Conservation (phyloP, 371 early-diverging fungal species). For the Rhizomucor miehei region DNA sequence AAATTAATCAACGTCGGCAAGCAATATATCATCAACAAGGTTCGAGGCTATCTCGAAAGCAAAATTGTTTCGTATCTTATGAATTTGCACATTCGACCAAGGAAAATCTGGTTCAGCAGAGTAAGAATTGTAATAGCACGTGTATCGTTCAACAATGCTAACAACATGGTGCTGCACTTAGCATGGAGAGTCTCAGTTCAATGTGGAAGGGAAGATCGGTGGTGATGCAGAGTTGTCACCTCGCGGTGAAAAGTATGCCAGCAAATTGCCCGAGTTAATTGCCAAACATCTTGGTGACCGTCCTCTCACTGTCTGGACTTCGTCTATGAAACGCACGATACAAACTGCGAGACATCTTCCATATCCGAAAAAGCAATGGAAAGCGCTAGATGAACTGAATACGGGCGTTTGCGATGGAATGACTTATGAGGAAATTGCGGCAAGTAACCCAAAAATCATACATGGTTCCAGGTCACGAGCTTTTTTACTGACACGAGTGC, state of each 20-base stretch:
- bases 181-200: slow-evolving; percentile 89
- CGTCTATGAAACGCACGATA: slow-evolving; percentile 87
- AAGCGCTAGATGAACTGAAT: slow-evolving; percentile 95
- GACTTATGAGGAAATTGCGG: slow-evolving; percentile 97
- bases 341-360: slow-evolving; percentile 79
- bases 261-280: slow-evolving; percentile 79
- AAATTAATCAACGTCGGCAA: slow-evolving; percentile 79
- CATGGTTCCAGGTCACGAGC: too few species aligned
- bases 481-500: too few species aligned
- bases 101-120: slow-evolving; percentile 86
- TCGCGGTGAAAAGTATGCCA: slow-evolving; percentile 81
- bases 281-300: slow-evolving; percentile 64
- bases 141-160: neutral
- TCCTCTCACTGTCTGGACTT: slow-evolving; percentile 91
- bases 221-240: slow-evolving; percentile 91
- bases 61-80: slow-evolving; percentile 96
- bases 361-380: slow-evolving; percentile 92
- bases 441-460: slow-evolving; percentile 18
- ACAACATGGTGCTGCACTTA: neutral
- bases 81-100: slow-evolving; percentile 94
- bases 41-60: slow-evolving; percentile 87
- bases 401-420: slow-evolving; percentile 97
- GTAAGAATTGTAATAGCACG: slow-evolving; percentile 24
- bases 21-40: slow-evolving; percentile 18
- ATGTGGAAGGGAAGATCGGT: slow-evolving; percentile 88